These are phyloP conservation scores for Panicum miliaceum DNA, from an alignment of 176 grass and related monocot species.

Conservation along the genomic window DNA sequence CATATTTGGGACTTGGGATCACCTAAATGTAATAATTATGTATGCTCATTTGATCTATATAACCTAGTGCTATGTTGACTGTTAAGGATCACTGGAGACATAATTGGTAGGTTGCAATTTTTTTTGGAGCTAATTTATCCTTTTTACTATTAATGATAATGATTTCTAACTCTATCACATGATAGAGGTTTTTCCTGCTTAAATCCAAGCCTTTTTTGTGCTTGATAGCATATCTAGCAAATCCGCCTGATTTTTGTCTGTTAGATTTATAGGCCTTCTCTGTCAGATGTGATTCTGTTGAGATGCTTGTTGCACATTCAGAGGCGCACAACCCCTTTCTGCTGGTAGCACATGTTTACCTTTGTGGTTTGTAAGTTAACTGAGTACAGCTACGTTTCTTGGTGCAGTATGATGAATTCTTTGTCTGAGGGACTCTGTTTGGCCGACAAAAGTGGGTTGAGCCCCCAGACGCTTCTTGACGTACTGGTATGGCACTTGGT, in stretches of 20 bases:
- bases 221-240: not conserved
- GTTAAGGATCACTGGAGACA: conserved; percentile 12
- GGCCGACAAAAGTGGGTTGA: conserved; percentile 84
- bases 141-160: not conserved
- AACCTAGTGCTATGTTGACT: conserved; percentile 21
- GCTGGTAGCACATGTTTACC: not conserved
- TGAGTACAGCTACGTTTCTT: conserved; percentile 13
- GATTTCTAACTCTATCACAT: not conserved
- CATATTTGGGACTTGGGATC: not conserved
- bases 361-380: not conserved
- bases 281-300: not conserved
- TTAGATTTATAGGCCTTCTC: not conserved
- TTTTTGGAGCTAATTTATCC: not conserved
- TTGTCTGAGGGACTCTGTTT: conserved; percentile 90
- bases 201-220: not conserved
- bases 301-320: not conserved
- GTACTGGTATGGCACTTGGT: conserved; percentile 66
- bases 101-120: not conserved
- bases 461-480: conserved; percentile 73
- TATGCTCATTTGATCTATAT: not conserved
- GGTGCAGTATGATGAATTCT: conserved; percentile 88
- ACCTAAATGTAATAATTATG: not conserved
- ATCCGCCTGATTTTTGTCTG: not conserved
- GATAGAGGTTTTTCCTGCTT: not conserved
- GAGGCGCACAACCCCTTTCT: not conserved